Evolutionary conservation across 805 yeast genomes (phyloP).

Genomic region (Wickerhamiella azyma): DNA sequence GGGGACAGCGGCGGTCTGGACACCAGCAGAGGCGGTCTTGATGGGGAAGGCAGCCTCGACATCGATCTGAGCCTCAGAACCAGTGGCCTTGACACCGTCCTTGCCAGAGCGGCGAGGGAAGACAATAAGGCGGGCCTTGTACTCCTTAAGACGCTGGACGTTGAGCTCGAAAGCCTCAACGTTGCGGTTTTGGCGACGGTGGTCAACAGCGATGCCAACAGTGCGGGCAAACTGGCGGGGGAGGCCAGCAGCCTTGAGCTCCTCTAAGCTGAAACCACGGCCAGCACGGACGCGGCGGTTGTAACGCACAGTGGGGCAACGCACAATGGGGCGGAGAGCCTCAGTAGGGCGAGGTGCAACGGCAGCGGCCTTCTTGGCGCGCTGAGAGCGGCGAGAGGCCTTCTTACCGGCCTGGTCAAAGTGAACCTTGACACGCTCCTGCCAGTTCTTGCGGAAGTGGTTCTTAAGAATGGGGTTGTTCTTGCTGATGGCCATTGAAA

Average conservation of each 20-base stretch:
- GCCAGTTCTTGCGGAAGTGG: conserved; percentile 99
- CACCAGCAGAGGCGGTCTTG: conserved; percentile 58
- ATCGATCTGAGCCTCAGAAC: conserved; percentile 46
- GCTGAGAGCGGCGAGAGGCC: conserved; percentile 89
- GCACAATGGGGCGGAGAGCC: conserved; percentile 89
- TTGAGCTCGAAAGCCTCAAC: conserved; percentile 88
- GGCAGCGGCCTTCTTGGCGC: conserved; percentile 86
- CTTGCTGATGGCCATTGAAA: conserved; percentile 78
- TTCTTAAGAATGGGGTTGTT: conserved; percentile 97
- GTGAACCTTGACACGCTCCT: conserved; percentile 98
- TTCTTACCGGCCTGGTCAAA: conserved; percentile 99
- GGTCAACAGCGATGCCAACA: conserved; percentile 97
- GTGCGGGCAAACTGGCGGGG: conserved; percentile 94
- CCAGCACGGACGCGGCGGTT: conserved; percentile 99
- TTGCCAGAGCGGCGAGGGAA: conserved; percentile 83
- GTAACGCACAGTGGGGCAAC: conserved; percentile 98
- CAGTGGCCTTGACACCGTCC: conserved; percentile 44
- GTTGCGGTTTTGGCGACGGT: conserved; percentile 98
- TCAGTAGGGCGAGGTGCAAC: conserved; percentile 98
- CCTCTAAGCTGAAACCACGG: conserved; percentile 97
- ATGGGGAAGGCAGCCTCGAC: conserved; percentile 78
- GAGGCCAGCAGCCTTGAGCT: conserved; percentile 94
- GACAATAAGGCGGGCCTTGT: conserved; percentile 88
- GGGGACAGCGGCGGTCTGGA: conserved; percentile 76
- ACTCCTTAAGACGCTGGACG: conserved; percentile 93